Conservation (phyloP, 441 rosid species). For the Biscutella laevigata region DNA sequence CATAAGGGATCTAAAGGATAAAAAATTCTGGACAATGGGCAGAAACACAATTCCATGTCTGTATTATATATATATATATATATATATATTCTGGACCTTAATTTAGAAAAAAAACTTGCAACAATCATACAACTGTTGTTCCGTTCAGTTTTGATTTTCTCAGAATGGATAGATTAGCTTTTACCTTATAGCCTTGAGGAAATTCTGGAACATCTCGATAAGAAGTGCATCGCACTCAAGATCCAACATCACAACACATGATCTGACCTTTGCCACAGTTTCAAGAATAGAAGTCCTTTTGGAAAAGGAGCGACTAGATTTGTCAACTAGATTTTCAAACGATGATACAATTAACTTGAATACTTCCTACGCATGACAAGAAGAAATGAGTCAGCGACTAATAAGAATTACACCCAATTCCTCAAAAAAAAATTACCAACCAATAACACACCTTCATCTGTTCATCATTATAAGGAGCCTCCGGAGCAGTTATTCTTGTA, state of each 20-base stretch:
- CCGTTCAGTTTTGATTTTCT: background rate
- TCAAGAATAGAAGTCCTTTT: conserved; percentile 82
- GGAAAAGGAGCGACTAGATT: conserved; percentile 54
- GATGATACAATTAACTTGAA: conserved; percentile 55
- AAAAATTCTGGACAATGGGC: background rate
- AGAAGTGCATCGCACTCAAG: conserved; percentile 87
- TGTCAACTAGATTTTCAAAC: conserved; percentile 63
- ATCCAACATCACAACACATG: conserved; percentile 98
- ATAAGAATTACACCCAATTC: background rate
- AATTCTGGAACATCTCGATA: conserved; percentile 82
- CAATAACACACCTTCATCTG: conserved; percentile 62
- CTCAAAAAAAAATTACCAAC: background rate
- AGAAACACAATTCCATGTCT: conserved; percentile 1
- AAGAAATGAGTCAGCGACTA: background rate
- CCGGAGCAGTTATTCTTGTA: conserved; percentile 98
- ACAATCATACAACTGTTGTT: too few species aligned
- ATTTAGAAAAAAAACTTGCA: background rate
- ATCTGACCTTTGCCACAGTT: conserved; percentile 92
- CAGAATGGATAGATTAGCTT: background rate
- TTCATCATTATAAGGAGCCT: conserved; percentile 92
- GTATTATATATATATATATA: too few species aligned
- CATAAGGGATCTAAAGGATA: background rate
- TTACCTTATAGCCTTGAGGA: conserved; percentile 78
- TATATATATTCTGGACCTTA: background rate
- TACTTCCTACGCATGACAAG: conserved; percentile 39